phyloP scores from a whole-genome alignment of 495 filamentous ascomycete species.

The Margaritispora aquatica region DNA sequence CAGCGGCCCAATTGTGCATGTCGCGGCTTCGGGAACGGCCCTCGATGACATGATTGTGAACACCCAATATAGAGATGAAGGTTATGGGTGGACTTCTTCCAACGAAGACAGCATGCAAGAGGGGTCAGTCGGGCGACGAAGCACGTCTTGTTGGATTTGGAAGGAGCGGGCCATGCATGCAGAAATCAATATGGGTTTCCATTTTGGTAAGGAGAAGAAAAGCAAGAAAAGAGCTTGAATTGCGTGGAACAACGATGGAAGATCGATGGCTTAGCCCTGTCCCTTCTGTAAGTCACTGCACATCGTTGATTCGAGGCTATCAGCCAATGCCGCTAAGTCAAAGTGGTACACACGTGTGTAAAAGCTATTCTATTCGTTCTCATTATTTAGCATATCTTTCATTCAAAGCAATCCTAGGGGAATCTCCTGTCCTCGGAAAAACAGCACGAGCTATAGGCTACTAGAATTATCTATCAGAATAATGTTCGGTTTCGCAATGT shows the following conservation, averaged over 20 bases:
- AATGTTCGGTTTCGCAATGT: too few species aligned
- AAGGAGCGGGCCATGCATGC: constrained; percentile 27
- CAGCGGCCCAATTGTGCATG: neutral
- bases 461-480: too few species aligned
- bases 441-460: too few species aligned
- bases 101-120: neutral
- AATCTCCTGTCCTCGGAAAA: too few species aligned
- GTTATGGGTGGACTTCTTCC: neutral
- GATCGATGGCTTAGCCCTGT: neutral
- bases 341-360: too few species aligned
- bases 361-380: too few species aligned
- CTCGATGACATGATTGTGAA: neutral
- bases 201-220: constrained; percentile 22
- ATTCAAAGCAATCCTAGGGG: too few species aligned
- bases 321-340: too few species aligned
- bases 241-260: neutral
- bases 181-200: constrained; percentile 26
- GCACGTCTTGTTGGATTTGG: constrained; percentile 20
- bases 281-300: too few species aligned
- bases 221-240: neutral
- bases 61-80: neutral
- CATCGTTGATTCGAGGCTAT: too few species aligned
- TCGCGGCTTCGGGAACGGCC: neutral
- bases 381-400: too few species aligned
- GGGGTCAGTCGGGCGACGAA: neutral